Evolutionary conservation across 2,329 filamentous ascomycete species (phyloP).

Genomic region (Fusarium penzigii): DNA sequence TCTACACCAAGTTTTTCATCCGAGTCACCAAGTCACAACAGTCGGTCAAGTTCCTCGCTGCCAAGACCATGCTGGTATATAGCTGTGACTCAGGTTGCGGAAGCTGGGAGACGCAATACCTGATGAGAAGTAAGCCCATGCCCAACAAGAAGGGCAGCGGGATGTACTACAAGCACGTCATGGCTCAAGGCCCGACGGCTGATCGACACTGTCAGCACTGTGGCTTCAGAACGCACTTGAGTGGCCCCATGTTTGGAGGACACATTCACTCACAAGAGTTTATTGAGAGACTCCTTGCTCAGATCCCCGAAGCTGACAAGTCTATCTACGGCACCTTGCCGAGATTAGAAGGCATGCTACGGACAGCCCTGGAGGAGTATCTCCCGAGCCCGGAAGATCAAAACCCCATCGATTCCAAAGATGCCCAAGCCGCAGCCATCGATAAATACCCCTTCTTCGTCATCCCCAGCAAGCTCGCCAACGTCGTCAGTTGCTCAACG

Average conservation of each 20-base stretch:
- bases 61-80: constrained; percentile 91
- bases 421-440: constrained; percentile 58
- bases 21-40: constrained; percentile 76
- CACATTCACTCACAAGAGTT: constrained; percentile 84
- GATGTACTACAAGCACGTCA: constrained; percentile 75
- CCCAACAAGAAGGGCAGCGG: constrained; percentile 70
- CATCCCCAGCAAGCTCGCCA: constrained; percentile 71
- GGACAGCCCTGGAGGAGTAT: constrained; percentile 79
- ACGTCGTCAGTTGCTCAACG: constrained; percentile 75
- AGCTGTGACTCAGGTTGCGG: constrained; percentile 89
- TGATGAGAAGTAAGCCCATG: constrained; percentile 68
- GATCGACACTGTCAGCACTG: constrained; percentile 78
- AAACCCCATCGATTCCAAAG: constrained; percentile 39
- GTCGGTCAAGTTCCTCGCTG: constrained; percentile 85
- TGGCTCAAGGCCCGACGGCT: constrained; percentile 69
- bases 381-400: constrained; percentile 40
- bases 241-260: constrained; percentile 93
- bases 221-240: constrained; percentile 80
- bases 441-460: constrained; percentile 88
- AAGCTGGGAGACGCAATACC: constrained; percentile 81
- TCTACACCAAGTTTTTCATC: constrained; percentile 89
- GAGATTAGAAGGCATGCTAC: constrained; percentile 88
- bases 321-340: constrained; percentile 76
- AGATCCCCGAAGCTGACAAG: constrained; percentile 66
- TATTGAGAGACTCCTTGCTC: constrained; percentile 73